Conservation (phyloP, 164 flowering plant genomes). For the Sextonia rubra region DNA sequence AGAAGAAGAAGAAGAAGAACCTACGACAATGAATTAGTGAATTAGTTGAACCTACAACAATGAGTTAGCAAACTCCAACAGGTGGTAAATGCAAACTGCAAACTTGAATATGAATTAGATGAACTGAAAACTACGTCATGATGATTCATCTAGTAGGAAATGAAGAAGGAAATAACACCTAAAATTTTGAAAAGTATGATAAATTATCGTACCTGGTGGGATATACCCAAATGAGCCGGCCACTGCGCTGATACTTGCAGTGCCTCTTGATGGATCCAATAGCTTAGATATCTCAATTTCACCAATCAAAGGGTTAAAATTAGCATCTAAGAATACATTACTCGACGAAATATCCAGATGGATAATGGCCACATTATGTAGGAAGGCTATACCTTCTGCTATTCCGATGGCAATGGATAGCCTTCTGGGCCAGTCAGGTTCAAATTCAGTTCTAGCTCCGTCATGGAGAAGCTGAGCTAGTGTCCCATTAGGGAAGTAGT, state of each 20-base stretch:
- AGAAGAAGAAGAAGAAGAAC: too few relatives aligned
- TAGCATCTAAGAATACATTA: constrained; percentile 70
- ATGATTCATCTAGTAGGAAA: too few relatives aligned
- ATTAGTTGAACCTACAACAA: too few relatives aligned
- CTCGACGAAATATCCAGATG: constrained; percentile 88
- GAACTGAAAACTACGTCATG: too few relatives aligned
- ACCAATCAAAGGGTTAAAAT: constrained; percentile 67
- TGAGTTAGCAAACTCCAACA: too few relatives aligned
- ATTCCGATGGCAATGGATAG: constrained; percentile 83
- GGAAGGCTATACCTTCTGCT: constrained; percentile 89
- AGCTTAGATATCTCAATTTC: constrained; percentile 97
- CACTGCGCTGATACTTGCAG: constrained; percentile 96
- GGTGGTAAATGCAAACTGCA: too few relatives aligned
- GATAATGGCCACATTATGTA: constrained; percentile 84
- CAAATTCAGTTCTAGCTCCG: constrained; percentile 35
- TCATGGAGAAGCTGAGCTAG: constrained; percentile 73
- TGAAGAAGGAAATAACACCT: too few relatives aligned
- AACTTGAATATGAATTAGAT: too few relatives aligned
- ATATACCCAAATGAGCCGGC: constrained; percentile 99
- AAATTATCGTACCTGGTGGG: constrained; percentile 71
- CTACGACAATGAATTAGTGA: too few relatives aligned
- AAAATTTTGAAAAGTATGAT: too few relatives aligned
- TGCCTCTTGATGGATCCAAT: constrained; percentile 88
- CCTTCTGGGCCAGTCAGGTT: constrained; percentile 85
- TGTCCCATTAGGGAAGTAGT: constrained; percentile 69